Base-by-base conservation (phyloP, 371 early-diverging fungal genomes). In the Saksenaea vasiformis region DNA sequence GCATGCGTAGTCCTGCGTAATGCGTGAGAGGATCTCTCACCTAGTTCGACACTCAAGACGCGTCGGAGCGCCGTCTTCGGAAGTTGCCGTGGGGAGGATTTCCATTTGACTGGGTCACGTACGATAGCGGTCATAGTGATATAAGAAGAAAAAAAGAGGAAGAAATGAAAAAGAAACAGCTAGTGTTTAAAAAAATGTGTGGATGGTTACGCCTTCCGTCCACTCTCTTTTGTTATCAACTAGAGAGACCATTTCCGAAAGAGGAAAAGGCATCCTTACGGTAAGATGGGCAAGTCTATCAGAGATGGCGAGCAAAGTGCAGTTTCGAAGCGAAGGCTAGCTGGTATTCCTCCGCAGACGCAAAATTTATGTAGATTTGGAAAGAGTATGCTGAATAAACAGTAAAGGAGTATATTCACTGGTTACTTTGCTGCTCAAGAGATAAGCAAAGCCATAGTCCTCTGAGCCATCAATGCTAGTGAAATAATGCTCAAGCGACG, bases 1-100 rank as follows among this genome's bases (percentile, higher is more conserved):
- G 11, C 22, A 47, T 22, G 51, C 22, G 51, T 47, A 22, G 19
- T 17, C 24, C 22, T 7, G 51, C 5, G 51, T 22, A 47, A 47
- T 47, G 22, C 22, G 51, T 47, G 51, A 47, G 51, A 47, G 22
- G 51, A 47, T 34, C 56, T 36, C 56, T 36, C 56, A 55, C 36
- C 31, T 55, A 28, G 15, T 55, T 55, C 31, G 11, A n/a, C 13
- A 19, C 56, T 28, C 56, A 55, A n/a, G 35, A 55, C 56, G 56
- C 51, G 51, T 47, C 11, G 51, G 11, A 22, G 19, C 22, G 22
- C 3, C 19, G 51, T 19, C 26, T 47, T 17, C 8, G 51, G 11
- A 47, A 22, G 51, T 11, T 47, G 51, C 22, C 10, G 22, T 47
- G n/a, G 22, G 5, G 51, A 47, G 7, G 51, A 9, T 19, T 47